Evolutionary conservation across 75 land plant genomes (phyloP), one percentile per base, ranked within the genome.

Genomic region (Sequoia sempervirens): DNA sequence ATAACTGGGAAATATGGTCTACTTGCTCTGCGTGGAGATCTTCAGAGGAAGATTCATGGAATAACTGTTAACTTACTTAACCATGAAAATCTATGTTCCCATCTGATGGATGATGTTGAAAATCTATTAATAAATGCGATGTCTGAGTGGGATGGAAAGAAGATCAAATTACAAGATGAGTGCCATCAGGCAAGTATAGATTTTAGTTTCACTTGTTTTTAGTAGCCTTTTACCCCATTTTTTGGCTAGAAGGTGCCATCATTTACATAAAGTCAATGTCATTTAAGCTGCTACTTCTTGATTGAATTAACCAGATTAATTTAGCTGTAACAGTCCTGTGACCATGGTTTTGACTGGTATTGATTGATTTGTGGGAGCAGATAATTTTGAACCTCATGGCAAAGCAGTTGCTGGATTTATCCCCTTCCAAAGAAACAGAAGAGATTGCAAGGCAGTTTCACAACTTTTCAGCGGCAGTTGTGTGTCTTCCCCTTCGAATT

Each of bases 361-460:
- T 40, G 0, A 6, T 75, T 40, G 30, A 47, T 80, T 18, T 45
- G 56, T 34, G 47, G 34, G 11, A 80, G 14, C 82, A 92, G 94
- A 68, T 90, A 53, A 88, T 90, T 17, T 84, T 92, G 40, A 86
- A 89, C 75, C 82, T 90, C 50, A 92, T 92, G 94, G 91, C 89
- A 1, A 90, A 89, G 79, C 92, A 92, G 50, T 83, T 91, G 54
- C 68, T 91, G 53, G 90, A 87, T 28, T 82, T 89, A n/a, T 80
- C 86, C 13, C 87, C 85, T 45, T 90, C 89, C 32, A 73, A 82
- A 2, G 92, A 91, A 40, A 80, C 89, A 38, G 70, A 86, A 43
- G 89, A 89, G 69, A 89, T 91, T 64, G 76, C 88, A 20, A 46
- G 80, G 5, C 45, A 84, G 84, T 92, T 92, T 72, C 84, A 86